Conservation (phyloP, 768 basidiomycete species). For the Brasilioporus rufonigricans region DNA sequence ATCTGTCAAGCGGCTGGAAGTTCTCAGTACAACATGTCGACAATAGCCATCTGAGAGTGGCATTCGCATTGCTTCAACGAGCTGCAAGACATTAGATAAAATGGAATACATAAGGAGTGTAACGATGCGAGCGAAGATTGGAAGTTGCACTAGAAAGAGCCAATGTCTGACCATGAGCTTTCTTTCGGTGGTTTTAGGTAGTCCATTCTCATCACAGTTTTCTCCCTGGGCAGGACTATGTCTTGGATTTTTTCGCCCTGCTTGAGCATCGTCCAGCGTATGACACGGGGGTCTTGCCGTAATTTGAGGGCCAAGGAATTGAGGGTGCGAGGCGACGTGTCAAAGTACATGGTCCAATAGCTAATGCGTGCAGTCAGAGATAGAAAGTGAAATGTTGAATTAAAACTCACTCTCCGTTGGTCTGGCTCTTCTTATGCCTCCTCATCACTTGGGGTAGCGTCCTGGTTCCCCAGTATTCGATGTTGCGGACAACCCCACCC, state of each 20-base stretch:
- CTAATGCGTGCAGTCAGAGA: constrained; percentile 38
- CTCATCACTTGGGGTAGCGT: constrained; percentile 75
- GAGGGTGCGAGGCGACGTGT: constrained; percentile 74
- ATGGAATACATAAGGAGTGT: not conserved
- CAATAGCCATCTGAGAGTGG: too few relatives aligned
- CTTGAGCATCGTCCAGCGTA: constrained; percentile 81
- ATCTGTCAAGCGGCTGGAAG: not conserved
- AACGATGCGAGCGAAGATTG: not conserved
- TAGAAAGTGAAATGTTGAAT: not conserved
- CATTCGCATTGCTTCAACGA: too few relatives aligned
- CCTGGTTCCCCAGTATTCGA: constrained; percentile 72
- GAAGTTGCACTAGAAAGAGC: constrained; percentile 7
- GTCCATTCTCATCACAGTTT: constrained; percentile 35
- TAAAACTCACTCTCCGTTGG: constrained; percentile 70
- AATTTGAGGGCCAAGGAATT: constrained; percentile 63
- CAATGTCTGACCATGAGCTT: constrained; percentile 29
- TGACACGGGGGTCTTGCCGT: constrained; percentile 76
- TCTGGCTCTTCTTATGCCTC: constrained; percentile 53
- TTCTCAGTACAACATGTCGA: not conserved
- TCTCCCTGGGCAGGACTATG: constrained; percentile 52
- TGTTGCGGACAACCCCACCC: constrained; percentile 79
- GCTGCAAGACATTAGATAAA: not conserved
- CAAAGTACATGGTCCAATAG: constrained; percentile 91
- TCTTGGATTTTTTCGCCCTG: constrained; percentile 73
- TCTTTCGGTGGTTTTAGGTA: constrained; percentile 20